phyloP scores from a whole-genome alignment of 2,329 filamentous ascomycete genomes.

The Ophiocordyceps camponoti-floridani region DNA sequence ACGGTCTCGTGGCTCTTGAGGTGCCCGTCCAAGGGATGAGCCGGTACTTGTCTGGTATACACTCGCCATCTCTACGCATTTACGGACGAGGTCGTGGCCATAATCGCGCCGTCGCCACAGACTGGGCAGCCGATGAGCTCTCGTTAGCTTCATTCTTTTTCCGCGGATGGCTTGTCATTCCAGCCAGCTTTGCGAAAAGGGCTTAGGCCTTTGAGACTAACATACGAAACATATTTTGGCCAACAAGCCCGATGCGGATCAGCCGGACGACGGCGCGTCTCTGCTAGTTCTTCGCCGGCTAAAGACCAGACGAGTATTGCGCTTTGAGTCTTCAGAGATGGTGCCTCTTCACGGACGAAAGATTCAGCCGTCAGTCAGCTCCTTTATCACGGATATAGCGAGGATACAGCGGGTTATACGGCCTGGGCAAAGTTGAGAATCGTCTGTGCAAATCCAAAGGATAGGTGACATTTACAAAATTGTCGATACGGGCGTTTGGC shows the following conservation, averaged over 20 bases:
- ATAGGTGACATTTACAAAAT: no score
- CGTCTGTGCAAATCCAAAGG: background rate
- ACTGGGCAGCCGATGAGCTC: no score
- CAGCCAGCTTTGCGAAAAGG: background rate
- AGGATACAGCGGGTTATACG: no score
- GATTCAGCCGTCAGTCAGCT: no score
- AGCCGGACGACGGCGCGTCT: background rate
- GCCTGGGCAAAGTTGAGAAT: background rate
- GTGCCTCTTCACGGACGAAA: background rate
- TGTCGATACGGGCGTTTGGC: background rate
- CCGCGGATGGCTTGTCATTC: background rate
- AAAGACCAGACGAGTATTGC: background rate
- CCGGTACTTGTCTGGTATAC: no score
- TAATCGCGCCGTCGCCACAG: no score
- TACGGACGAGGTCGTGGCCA: no score
- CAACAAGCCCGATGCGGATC: background rate
- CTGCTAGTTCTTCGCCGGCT: background rate
- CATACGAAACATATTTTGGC: background rate
- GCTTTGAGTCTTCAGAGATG: background rate
- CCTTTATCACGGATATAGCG: no score
- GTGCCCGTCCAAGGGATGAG: no score
- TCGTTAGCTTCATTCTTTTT: background rate
- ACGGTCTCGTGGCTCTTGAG: no score
- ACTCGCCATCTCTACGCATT: no score
- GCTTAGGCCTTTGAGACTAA: background rate